Evolutionary conservation across 306 rosid species (phyloP).

Genomic region (Urtica urens): DNA sequence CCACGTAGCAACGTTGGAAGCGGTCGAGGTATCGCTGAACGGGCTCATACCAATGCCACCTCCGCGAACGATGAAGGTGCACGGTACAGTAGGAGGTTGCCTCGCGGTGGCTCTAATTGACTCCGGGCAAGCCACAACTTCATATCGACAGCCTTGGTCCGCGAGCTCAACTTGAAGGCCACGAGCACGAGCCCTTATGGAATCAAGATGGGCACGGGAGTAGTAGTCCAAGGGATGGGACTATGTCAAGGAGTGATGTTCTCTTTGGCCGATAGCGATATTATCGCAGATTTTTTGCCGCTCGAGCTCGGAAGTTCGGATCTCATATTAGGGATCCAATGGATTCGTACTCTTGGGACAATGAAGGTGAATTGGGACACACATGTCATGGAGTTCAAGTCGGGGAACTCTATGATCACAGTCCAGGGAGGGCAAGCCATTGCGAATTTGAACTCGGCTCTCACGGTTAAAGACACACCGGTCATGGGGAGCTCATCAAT

Average conservation of each 20-base stretch:
- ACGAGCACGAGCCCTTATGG: background rate
- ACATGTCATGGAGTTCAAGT: background rate
- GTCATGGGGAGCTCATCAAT: background rate
- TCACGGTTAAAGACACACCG: background rate
- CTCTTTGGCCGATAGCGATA: background rate
- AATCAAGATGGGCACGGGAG: background rate
- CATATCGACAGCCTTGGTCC: background rate
- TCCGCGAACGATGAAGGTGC: background rate
- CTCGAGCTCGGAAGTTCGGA: conserved; percentile 1
- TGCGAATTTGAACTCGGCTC: background rate
- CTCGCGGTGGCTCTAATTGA: background rate
- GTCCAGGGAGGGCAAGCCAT: background rate
- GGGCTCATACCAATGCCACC: background rate
- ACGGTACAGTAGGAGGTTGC: background rate
- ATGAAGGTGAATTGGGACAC: background rate
- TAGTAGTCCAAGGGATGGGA: background rate
- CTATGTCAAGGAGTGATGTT: background rate
- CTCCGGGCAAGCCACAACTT: conserved; percentile 3
- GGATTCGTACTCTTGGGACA: background rate
- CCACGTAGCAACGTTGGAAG: too few species aligned
- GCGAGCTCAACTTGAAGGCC: background rate
- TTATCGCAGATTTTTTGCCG: background rate
- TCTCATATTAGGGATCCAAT: background rate
- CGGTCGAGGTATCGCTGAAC: too few species aligned
- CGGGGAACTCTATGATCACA: background rate